phyloP scores from a whole-genome alignment of 1,284 basidiomycete genomes.

The Papiliotrema nemorosa region DNA sequence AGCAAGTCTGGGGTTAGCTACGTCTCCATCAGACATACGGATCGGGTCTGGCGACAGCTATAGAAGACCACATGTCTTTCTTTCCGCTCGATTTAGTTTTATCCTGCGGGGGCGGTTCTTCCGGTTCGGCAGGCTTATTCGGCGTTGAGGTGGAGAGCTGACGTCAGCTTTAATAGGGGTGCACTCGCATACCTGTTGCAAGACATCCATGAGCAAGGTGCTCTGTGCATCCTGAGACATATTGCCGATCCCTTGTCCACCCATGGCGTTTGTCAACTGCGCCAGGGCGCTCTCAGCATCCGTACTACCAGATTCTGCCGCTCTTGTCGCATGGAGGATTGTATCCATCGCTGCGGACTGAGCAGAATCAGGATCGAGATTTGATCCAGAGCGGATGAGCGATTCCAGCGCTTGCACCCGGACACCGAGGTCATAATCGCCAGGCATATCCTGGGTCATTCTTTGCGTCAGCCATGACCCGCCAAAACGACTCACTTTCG shows the following conservation, averaged over 20 bases:
- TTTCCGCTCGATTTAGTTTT: slow-evolving; percentile 1
- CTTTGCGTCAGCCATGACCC: neutral
- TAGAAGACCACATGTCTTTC: slow-evolving; percentile 34
- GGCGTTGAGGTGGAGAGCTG: slow-evolving; percentile 41
- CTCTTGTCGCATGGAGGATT: slow-evolving; percentile 40
- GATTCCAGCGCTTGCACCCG: slow-evolving; percentile 44
- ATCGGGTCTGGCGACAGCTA: slow-evolving; percentile 28
- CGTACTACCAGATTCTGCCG: slow-evolving; percentile 36
- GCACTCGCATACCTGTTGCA: slow-evolving; percentile 31
- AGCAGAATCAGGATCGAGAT: slow-evolving; percentile 35
- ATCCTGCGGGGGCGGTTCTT: slow-evolving; percentile 9
- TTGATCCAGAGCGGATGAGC: slow-evolving; percentile 38
- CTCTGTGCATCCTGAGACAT: slow-evolving; percentile 38
- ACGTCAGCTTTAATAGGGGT: neutral
- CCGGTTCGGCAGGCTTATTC: slow-evolving; percentile 14
- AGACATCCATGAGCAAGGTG: slow-evolving; percentile 41
- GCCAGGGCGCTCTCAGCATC: slow-evolving; percentile 41
- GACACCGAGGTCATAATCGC: slow-evolving; percentile 39
- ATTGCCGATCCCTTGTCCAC: slow-evolving; percentile 24
- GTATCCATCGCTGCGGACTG: slow-evolving; percentile 40
- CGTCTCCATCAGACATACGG: slow-evolving; percentile 22
- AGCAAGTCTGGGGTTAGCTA: neutral
- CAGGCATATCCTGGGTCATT: slow-evolving; percentile 24
- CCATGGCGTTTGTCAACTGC: slow-evolving; percentile 29
- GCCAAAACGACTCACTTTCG: slow-evolving; percentile 28